phyloP scores from a whole-genome alignment of 2,329 filamentous ascomycete species.

The Monosporascus cannonballus region DNA sequence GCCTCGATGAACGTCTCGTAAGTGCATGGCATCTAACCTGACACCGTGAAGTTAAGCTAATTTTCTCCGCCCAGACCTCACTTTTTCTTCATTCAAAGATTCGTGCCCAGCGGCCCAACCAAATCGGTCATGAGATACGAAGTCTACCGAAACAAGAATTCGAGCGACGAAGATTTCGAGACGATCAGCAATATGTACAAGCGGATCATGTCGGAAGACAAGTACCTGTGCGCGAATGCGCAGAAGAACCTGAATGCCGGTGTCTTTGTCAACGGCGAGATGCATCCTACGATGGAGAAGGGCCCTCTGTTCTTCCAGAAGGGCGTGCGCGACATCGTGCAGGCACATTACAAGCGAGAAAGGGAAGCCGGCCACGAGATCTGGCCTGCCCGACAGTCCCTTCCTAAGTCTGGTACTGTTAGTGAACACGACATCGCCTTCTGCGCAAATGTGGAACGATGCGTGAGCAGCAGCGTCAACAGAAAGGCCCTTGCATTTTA shows the following conservation, averaged over 20 bases:
- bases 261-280: slow-evolving; percentile 56
- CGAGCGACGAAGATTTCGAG: slow-evolving; percentile 52
- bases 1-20: slow-evolving; percentile 45
- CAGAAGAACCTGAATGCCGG: slow-evolving; percentile 57
- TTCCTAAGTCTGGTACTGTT: too few relatives aligned
- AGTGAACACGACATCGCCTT: too few relatives aligned
- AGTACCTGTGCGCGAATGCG: slow-evolving; percentile 51
- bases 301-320: slow-evolving; percentile 53
- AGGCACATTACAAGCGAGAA: slow-evolving; percentile 41
- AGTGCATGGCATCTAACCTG: slow-evolving; percentile 21
- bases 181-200: slow-evolving; percentile 55
- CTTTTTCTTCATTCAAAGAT: slow-evolving; percentile 59
- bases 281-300: slow-evolving; percentile 56
- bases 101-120: slow-evolving; percentile 47
- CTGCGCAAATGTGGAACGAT: too few relatives aligned
- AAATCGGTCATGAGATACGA: slow-evolving; percentile 55
- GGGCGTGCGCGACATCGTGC: slow-evolving; percentile 40
- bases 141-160: slow-evolving; percentile 55
- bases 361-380: slow-evolving; percentile 38
- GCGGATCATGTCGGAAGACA: slow-evolving; percentile 59
- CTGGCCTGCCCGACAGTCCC: slow-evolving; percentile 37
- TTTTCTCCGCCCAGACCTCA: slow-evolving; percentile 35
- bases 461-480: too few relatives aligned
- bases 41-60: neutral
- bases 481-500: too few relatives aligned